Conservation (phyloP, 225 moss, liverwort and hornwort genomes). For the Rhytidiadelphus loreus region DNA sequence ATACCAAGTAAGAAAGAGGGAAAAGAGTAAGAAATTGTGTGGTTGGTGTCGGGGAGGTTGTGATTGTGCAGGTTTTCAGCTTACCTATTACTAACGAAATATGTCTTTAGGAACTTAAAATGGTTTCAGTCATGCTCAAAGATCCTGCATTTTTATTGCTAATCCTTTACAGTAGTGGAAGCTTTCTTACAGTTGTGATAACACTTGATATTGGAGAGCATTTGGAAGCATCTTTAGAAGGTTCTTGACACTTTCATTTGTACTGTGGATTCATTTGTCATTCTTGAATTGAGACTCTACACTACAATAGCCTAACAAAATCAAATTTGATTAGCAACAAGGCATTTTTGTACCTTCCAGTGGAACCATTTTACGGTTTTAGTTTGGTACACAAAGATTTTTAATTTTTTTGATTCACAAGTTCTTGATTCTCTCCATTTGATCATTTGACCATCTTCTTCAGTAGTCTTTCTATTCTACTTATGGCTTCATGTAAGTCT, state of each 20-base stretch:
- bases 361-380: not conserved
- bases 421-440: not conserved
- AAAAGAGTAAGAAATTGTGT: not conserved
- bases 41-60: not conserved
- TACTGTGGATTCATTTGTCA: not conserved
- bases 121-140: not conserved
- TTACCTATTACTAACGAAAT: not conserved
- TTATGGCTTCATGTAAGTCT: not conserved
- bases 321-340: not conserved
- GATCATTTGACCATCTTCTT: not conserved
- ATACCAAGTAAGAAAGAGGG: not conserved
- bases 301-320: not conserved
- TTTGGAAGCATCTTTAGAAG: not conserved
- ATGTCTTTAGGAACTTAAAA: not conserved
- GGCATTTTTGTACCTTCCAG: not conserved
- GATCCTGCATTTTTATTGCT: not conserved
- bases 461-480: not conserved
- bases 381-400: not conserved
- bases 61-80: not conserved
- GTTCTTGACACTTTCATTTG: not conserved
- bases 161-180: not conserved
- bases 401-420: not conserved
- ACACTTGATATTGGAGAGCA: not conserved
- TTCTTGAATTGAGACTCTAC: not conserved
- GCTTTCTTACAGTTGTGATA: not conserved